A percentile compares a stretch with the other conserved stretches of the same genome.
Conservation (phyloP, 345 rosid genomes). For the Pistacia atlantica region DNA sequence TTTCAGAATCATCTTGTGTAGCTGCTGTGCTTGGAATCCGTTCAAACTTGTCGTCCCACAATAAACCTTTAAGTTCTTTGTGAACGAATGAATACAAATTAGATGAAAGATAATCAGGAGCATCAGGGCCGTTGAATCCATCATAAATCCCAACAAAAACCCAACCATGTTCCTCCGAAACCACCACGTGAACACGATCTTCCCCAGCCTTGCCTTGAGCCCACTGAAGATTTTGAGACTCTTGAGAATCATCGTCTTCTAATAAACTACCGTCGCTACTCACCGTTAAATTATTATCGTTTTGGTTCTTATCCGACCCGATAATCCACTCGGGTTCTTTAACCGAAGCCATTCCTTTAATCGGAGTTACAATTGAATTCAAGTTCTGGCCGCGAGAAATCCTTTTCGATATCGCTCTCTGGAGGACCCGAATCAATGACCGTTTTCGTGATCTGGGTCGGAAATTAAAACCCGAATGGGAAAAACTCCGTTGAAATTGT, state of each 20-base stretch:
- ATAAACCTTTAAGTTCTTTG: conserved; percentile 81
- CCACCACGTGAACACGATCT: conserved; percentile 98
- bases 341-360: conserved; percentile 47
- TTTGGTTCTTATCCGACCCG: conserved; percentile 49
- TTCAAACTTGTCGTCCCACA: conserved; percentile 78
- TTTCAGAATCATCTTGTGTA: conserved; percentile 24
- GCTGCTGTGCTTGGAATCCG: conserved; percentile 24
- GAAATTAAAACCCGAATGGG: conserved; percentile 67
- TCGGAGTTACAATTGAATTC: conserved; percentile 79
- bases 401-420: conserved; percentile 74
- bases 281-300: conserved; percentile 37
- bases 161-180: conserved; percentile 94
- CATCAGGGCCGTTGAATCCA: conserved; percentile 98
- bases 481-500: conserved; percentile 78
- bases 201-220: conserved; percentile 99
- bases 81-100: conserved; percentile 75
- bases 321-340: conserved; percentile 78
- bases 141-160: conserved; percentile 96
- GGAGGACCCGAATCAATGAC: conserved; percentile 64
- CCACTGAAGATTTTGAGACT: conserved; percentile 90
- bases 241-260: conserved; percentile 68
- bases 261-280: conserved; percentile 73
- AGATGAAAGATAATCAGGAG: conserved; percentile 78
- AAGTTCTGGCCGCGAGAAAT: conserved; percentile 72
- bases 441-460: conserved; percentile 55